Conservation (phyloP, 148 eudicot genomes). For the Tetragonia tetragonoides region DNA sequence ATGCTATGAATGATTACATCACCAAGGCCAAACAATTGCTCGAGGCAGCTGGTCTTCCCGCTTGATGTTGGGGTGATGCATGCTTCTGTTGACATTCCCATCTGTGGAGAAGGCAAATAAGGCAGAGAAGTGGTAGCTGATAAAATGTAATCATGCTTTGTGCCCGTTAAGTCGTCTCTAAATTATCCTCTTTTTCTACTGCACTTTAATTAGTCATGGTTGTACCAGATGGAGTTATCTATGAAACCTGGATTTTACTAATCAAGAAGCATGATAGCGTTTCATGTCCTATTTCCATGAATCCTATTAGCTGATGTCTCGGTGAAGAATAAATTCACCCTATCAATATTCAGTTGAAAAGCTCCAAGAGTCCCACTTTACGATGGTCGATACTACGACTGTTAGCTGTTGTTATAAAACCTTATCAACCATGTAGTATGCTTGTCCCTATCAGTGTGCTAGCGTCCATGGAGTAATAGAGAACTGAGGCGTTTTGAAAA, state of each 20-base stretch:
- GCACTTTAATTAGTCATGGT: constrained; percentile 13
- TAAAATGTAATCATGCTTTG: constrained; percentile 1
- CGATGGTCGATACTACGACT: too few relatives aligned
- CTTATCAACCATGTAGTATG: too few relatives aligned
- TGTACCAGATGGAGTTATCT: constrained; percentile 5
- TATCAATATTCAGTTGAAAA: too few relatives aligned
- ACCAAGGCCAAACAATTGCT: constrained; percentile 93
- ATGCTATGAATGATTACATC: constrained; percentile 78
- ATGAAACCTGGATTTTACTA: constrained; percentile 3
- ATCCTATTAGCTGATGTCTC: too few relatives aligned
- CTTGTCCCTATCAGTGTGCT: too few relatives aligned
- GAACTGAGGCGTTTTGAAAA: too few relatives aligned
- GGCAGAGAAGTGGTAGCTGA: not conserved
- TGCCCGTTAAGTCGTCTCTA: constrained; percentile 8
- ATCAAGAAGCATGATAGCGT: too few relatives aligned
- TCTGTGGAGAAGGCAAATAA: not conserved
- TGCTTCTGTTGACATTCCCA: not conserved
- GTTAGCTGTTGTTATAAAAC: too few relatives aligned
- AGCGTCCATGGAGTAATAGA: too few relatives aligned
- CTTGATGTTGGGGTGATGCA: constrained; percentile 25
- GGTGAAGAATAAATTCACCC: too few relatives aligned
- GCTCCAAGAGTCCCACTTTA: too few relatives aligned
- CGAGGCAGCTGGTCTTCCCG: constrained; percentile 63
- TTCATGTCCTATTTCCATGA: too few relatives aligned
- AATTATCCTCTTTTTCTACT: constrained; percentile 1